Conservation (phyloP, 345 rosid genomes). For the Lumnitzera racemosa region DNA sequence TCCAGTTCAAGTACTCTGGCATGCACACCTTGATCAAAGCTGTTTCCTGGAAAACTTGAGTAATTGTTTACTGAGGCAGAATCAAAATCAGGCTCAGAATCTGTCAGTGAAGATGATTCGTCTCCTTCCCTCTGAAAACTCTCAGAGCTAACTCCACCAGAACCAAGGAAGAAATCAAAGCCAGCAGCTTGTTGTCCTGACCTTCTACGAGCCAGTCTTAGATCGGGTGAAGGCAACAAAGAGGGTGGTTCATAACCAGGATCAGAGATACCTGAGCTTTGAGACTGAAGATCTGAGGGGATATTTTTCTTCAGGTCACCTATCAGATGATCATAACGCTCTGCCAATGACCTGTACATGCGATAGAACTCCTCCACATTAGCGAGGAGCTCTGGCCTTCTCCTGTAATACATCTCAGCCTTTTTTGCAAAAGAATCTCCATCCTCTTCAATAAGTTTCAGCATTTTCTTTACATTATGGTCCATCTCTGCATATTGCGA, state of each 20-base stretch:
- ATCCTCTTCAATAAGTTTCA: conserved; percentile 80
- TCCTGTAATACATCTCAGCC: conserved; percentile 83
- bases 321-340: conserved; percentile 77
- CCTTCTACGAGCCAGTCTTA: conserved; percentile 31
- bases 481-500: conserved; percentile 57
- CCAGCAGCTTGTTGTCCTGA: conserved; percentile 56
- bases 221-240: conserved; percentile 40
- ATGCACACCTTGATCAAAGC: conserved; percentile 36
- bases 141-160: conserved; percentile 48
- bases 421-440: conserved; percentile 87
- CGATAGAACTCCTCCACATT: conserved; percentile 78
- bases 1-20: conserved; percentile 50
- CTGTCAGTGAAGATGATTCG: conserved; percentile 54
- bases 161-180: conserved; percentile 56
- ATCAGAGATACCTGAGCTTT: conserved; percentile 47
- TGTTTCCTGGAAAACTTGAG: conserved; percentile 33
- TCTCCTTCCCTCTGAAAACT: conserved; percentile 51
- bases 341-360: conserved; percentile 75
- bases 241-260: conserved; percentile 27
- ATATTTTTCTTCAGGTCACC: conserved; percentile 56
- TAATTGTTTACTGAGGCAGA: conserved; percentile 63
- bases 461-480: conserved; percentile 61
- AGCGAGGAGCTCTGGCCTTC: conserved; percentile 66
- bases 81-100: conserved; percentile 68
- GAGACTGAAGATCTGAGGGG: conserved; percentile 48